Evolutionary conservation across 176 grass and related monocot species (phyloP), one percentile per base, ranked within the genome.

Genomic region (Saccharum spontaneum): DNA sequence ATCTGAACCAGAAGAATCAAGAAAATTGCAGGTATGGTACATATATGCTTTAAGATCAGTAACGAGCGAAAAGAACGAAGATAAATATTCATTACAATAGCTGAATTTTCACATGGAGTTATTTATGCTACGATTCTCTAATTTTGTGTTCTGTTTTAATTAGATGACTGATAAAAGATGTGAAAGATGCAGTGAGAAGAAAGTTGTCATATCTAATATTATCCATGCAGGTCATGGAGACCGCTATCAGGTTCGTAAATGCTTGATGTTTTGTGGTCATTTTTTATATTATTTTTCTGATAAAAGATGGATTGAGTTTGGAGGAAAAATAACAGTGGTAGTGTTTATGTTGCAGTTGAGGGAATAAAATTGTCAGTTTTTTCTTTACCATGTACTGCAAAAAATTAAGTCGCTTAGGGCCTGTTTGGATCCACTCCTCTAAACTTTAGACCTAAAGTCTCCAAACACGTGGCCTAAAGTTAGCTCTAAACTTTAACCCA

Each of bases 101-200:
- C 23, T 68, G 33, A 60, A 15, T 50, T 68, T 67, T 59, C 39
- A 60, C 15, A 66, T 79, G 69, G 22, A 73, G 16, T 37, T 78
- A 8, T 82, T 60, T 69, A 73, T 15, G 6, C 64, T 37, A 8
- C 10, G 16, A 57, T 79, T 61, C 3, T 86, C 88, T 80, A 78
- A 67, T 20, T 69, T 88, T 54, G 17, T 9, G 38, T 24, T 73
- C 71, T 70, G 16, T 87, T 86, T 73, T 87, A 73, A 85, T 69
- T 89, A 99, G 97, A 99, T 96, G 97, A 99, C 93, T 26, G 97
- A 94, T 65, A 82, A 81, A 64, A 87, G 97, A 82, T 99, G 97
- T 81, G 75, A 69, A 69, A 87, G 83, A 90, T 99, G 97, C 68
- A 36, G 72, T 10, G 91, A 99, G 84, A 99, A 94, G 85, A 92